phyloP scores from a whole-genome alignment of 2,329 filamentous ascomycete genomes.

The Orbilia oligospora region DNA sequence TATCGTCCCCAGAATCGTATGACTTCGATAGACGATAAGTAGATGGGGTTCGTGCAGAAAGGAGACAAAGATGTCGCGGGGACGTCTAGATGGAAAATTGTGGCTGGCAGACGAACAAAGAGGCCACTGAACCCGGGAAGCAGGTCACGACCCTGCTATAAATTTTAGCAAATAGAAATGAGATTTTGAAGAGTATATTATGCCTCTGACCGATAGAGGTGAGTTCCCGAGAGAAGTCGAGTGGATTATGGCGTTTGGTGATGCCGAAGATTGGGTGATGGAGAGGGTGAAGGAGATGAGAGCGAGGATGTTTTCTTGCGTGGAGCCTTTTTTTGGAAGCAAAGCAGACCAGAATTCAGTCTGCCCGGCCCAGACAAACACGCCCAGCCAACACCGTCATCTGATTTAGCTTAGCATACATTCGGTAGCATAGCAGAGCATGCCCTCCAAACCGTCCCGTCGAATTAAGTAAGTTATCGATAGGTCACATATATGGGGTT shows the following conservation, averaged over 20 bases:
- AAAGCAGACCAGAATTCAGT: slow-evolving; percentile 5
- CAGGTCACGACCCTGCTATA: slow-evolving; percentile 2
- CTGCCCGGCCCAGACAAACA: slow-evolving; percentile 20
- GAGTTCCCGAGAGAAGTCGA: slow-evolving; percentile 4
- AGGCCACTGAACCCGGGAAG: slow-evolving; percentile 2
- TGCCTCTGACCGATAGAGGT: slow-evolving; percentile 3
- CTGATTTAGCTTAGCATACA: slow-evolving; percentile 36
- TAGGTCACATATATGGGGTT: too few relatives aligned
- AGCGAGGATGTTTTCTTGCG: slow-evolving; percentile 46
- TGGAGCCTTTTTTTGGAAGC: slow-evolving; percentile 40
- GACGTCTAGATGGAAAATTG: slow-evolving; percentile 44
- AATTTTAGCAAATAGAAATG: not conserved
- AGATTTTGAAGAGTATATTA: not conserved
- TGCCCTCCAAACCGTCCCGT: not conserved
- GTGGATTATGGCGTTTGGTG: slow-evolving; percentile 8
- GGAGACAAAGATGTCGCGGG: slow-evolving; percentile 39
- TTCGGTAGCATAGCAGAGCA: not conserved
- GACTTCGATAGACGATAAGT: slow-evolving; percentile 1
- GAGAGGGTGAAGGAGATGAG: slow-evolving; percentile 33
- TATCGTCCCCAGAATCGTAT: slow-evolving; percentile 36
- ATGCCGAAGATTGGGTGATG: slow-evolving; percentile 32
- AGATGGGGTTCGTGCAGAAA: slow-evolving; percentile 26
- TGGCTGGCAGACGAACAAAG: slow-evolving; percentile 35
- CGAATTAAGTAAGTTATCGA: too few relatives aligned
- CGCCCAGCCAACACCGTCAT: slow-evolving; percentile 38